Evolutionary conservation across 768 basidiomycete species (phyloP).

Genomic region (Chlorophyllum brunneum): DNA sequence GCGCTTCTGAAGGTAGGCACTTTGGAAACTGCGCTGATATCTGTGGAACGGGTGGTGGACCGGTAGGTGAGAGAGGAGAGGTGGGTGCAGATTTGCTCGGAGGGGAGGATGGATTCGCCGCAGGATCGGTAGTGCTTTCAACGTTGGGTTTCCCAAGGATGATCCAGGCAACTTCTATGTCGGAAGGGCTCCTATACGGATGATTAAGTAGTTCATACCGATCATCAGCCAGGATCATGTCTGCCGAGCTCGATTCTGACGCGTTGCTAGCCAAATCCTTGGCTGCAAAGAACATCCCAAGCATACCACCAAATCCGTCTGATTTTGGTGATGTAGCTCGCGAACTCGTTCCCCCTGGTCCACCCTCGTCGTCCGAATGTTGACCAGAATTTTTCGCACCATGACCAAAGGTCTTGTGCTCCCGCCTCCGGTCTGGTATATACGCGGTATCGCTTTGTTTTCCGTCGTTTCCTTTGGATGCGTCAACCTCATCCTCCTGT

Average conservation of each 20-base stretch:
- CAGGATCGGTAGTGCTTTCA: background rate
- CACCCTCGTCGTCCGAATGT: background rate
- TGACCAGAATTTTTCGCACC: background rate
- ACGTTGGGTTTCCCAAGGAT: background rate
- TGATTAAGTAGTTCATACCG: background rate
- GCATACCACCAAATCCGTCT: background rate
- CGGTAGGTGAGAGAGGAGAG: too few species aligned
- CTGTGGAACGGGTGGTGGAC: too few species aligned
- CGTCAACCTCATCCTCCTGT: background rate
- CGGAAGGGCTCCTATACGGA: background rate
- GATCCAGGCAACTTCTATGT: background rate
- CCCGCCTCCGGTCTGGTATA: background rate
- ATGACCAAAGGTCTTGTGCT: background rate
- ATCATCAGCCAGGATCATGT: conserved; percentile 2
- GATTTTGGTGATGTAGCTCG: background rate
- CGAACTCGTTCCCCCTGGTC: background rate
- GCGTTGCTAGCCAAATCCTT: background rate
- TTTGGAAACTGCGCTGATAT: too few species aligned
- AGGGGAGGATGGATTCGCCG: too few species aligned
- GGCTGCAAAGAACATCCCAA: background rate
- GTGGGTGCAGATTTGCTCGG: too few species aligned
- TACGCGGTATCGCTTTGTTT: background rate
- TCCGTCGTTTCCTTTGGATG: too few species aligned
- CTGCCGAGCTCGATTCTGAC: background rate
- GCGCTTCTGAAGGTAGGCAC: too few species aligned